Conservation (phyloP, 495 filamentous ascomycete species). For the Pyrenopolyporus hunteri region DNA sequence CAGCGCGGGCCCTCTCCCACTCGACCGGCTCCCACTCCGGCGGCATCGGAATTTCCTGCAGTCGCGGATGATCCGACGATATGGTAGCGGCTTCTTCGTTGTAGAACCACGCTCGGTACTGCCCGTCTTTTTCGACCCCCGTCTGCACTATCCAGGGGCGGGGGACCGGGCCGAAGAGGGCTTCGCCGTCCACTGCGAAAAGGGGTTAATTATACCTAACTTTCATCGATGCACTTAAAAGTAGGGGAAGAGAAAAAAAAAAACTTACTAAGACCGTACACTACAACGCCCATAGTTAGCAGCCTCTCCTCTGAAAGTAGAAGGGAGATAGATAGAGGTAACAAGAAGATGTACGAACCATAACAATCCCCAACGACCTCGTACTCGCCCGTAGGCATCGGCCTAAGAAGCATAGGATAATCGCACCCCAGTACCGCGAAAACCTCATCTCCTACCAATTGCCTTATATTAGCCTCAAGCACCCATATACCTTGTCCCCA, state of each 20-base stretch:
- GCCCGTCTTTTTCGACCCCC: neutral
- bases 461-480: neutral
- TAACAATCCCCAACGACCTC: constrained; percentile 29
- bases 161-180: constrained; percentile 12
- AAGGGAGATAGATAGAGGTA: neutral
- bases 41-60: constrained; percentile 13
- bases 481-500: no score
- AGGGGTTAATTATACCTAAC: neutral
- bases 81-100: neutral
- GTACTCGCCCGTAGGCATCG: constrained; percentile 4
- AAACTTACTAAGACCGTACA: constrained; percentile 23
- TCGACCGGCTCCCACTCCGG: constrained; percentile 11
- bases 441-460: constrained; percentile 13
- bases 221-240: neutral
- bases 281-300: constrained; percentile 2
- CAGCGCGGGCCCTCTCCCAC: constrained; percentile 1
- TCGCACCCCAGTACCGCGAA: constrained; percentile 20
- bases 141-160: neutral
- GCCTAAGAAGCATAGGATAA: constrained; percentile 19
- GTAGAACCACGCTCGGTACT: neutral
- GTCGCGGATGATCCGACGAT: constrained; percentile 7
- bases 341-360: constrained; percentile 4
- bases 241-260: neutral
- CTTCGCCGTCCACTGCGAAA: constrained; percentile 17
- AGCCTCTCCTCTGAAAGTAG: neutral